These are phyloP conservation scores for Telopea speciosissima DNA, from an alignment of 177 flowering plant genomes.

Conservation along the genomic window DNA sequence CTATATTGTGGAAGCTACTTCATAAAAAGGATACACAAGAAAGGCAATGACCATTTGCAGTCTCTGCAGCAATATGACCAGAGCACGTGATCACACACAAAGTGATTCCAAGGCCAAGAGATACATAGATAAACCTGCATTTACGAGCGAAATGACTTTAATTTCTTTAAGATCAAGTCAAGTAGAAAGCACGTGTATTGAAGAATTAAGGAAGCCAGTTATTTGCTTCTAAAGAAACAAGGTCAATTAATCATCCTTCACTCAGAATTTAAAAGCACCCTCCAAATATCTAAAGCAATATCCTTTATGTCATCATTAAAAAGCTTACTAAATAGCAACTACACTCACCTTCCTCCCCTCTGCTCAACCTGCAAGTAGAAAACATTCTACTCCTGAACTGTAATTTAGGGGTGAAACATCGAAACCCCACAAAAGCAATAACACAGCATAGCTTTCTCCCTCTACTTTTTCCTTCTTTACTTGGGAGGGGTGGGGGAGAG, in stretches of 20 bases:
- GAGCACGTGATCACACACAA: slow-evolving; percentile 66
- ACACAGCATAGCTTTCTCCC: no score
- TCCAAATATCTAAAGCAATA: neutral
- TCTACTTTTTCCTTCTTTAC: no score
- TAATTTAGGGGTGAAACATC: no score
- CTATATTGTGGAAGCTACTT: no score
- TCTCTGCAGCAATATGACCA: slow-evolving; percentile 90
- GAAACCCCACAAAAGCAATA: no score
- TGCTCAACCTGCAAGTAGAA: neutral
- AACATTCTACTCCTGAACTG: neutral
- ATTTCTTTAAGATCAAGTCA: neutral
- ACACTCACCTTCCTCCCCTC: neutral
- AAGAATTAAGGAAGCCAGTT: neutral
- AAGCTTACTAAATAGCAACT: neutral
- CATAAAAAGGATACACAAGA: slow-evolving; percentile 59
- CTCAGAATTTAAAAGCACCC: neutral
- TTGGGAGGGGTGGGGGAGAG: no score
- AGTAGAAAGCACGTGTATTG: neutral
- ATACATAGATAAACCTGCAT: slow-evolving; percentile 77
- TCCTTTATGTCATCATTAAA: neutral
- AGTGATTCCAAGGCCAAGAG: slow-evolving; percentile 60
- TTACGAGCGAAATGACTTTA: neutral
- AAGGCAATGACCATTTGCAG: slow-evolving; percentile 76
- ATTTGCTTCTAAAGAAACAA: neutral
- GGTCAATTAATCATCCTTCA: no score